phyloP scores from a whole-genome alignment of 768 basidiomycete species.

The Leccinum subgranulosum region DNA sequence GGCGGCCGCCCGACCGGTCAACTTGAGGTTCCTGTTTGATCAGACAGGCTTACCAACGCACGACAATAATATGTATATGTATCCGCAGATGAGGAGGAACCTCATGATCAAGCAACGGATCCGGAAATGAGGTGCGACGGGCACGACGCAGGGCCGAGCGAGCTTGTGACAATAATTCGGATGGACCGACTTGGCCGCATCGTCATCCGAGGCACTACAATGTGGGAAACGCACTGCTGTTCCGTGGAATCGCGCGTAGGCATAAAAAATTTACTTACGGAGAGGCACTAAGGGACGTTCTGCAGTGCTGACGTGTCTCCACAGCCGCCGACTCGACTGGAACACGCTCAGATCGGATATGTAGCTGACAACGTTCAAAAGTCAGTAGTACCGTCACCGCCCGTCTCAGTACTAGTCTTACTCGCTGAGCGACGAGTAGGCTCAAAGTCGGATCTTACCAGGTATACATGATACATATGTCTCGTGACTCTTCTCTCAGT shows the following conservation, averaged over 20 bases:
- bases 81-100: not conserved
- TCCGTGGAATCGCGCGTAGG: not conserved
- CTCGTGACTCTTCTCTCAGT: not conserved
- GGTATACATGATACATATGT: not conserved
- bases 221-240: not conserved
- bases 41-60: not conserved
- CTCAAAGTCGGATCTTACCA: not conserved
- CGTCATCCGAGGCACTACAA: not conserved
- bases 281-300: not conserved
- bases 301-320: not conserved
- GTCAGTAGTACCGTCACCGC: no score
- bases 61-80: not conserved
- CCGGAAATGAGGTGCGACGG: not conserved
- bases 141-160: not conserved
- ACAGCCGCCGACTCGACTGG: not conserved
- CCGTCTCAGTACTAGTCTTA: no score
- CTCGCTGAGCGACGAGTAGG: no score
- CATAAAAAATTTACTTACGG: not conserved
- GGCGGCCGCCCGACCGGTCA: not conserved
- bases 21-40: not conserved
- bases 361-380: not conserved
- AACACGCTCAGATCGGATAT: not conserved
- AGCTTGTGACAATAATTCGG: not conserved
- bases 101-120: not conserved
- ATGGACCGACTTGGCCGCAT: not conserved